These are phyloP conservation scores for Penicillium janthinellum DNA, from an alignment of 2,329 filamentous ascomycete species.

Conservation along the genomic window DNA sequence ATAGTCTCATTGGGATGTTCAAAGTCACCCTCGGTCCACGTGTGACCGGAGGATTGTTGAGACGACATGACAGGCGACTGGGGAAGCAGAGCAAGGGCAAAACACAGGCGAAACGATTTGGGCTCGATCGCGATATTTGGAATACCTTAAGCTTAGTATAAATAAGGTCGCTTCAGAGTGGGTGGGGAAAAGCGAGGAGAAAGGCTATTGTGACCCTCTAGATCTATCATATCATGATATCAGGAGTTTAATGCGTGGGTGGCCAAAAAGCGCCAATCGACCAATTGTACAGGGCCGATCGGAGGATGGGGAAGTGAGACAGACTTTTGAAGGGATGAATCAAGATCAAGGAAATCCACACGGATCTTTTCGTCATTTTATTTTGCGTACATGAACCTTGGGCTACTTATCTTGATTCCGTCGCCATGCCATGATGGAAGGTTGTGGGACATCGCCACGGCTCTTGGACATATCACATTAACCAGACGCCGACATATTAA, in stretches of 20 bases:
- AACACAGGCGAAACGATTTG: conserved; percentile 12
- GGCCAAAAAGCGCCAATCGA: conserved; percentile 6
- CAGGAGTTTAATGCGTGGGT: background rate
- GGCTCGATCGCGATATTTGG: conserved; percentile 25
- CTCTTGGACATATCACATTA: conserved; percentile 2
- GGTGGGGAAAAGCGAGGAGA: background rate
- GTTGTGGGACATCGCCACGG: background rate
- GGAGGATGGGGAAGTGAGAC: background rate
- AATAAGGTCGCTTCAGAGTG: conserved; percentile 11
- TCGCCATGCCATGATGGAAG: background rate
- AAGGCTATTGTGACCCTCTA: background rate
- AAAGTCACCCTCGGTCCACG: conserved; percentile 27
- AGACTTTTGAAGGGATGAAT: conserved; percentile 4
- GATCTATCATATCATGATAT: conserved; percentile 23
- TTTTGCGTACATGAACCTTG: background rate
- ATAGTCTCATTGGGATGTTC: conserved; percentile 29
- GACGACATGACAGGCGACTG: conserved; percentile 22
- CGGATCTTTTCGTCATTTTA: background rate
- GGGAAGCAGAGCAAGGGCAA: conserved; percentile 9
- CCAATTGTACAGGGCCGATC: conserved; percentile 7
- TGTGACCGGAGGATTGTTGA: conserved; percentile 11
- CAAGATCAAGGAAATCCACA: conserved; percentile 10
- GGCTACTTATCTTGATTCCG: background rate
- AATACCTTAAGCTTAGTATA: conserved; percentile 6
- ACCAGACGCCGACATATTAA: background rate